A percentile compares a stretch with the other conserved stretches of the same genome.
Evolutionary conservation across 208 protist species (phyloP).

Genomic region (Trypanosoma boissoni): DNA sequence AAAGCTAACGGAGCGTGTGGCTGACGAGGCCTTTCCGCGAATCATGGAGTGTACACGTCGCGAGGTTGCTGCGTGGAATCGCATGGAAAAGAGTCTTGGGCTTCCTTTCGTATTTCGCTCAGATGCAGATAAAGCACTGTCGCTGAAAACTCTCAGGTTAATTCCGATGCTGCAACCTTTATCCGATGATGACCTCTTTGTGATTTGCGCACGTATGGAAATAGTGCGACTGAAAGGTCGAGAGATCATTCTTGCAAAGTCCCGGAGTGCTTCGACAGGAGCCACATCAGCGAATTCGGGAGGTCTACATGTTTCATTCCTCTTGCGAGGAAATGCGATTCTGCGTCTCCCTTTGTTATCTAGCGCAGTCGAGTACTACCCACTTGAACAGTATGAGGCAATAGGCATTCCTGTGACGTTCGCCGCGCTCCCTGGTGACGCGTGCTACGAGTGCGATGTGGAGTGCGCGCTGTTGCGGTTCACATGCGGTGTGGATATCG

Average conservation of each 20-base stretch:
- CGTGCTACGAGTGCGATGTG: constrained; percentile 51
- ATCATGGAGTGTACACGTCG: constrained; percentile 3
- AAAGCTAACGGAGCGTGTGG: neutral
- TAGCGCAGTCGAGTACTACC: constrained; percentile 36
- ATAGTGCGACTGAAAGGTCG: constrained; percentile 24
- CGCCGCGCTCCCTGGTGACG: constrained; percentile 41
- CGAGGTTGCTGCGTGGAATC: constrained; percentile 35
- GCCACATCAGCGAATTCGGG: no score
- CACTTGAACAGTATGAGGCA: constrained; percentile 49
- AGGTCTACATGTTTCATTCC: constrained; percentile 34
- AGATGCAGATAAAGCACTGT: constrained; percentile 38
- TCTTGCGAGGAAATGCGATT: constrained; percentile 37
- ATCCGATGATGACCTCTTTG: constrained; percentile 54
- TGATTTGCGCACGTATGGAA: constrained; percentile 45
- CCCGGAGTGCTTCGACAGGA: no score
- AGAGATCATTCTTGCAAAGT: constrained; percentile 21
- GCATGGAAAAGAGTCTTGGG: constrained; percentile 48
- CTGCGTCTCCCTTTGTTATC: constrained; percentile 27
- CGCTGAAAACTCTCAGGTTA: constrained; percentile 39
- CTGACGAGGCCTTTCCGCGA: constrained; percentile 3
- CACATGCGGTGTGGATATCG: constrained; percentile 11
- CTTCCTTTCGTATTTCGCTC: constrained; percentile 56
- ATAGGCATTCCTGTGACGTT: constrained; percentile 49
- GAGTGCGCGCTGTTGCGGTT: constrained; percentile 44
- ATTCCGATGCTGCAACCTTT: constrained; percentile 42